phyloP scores from a whole-genome alignment of 148 eudicot species.

The Fagopyrum tataricum region DNA sequence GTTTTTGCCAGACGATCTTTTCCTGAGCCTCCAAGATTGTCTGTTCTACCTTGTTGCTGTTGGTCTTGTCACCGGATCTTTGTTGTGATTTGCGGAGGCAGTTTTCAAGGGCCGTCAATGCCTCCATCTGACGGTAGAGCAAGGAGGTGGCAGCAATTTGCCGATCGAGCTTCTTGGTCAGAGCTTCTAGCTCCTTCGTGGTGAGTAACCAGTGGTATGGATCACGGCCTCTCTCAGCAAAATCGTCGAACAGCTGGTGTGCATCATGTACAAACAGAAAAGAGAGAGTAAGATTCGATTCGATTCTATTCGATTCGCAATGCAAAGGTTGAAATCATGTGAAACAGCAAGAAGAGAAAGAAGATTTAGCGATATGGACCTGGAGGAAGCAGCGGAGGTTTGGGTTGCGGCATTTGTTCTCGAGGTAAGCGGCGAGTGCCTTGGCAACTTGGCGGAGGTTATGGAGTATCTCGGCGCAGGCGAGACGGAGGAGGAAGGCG shows the following conservation, averaged over 20 bases:
- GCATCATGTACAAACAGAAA: no score
- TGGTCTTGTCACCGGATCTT: constrained; percentile 14
- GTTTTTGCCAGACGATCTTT: constrained; percentile 61
- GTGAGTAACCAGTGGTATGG: constrained; percentile 40
- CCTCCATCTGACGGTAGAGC: constrained; percentile 66
- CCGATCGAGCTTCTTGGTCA: constrained; percentile 43
- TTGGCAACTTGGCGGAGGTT: constrained; percentile 34
- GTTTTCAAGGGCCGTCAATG: constrained; percentile 36
- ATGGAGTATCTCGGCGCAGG: constrained; percentile 61
- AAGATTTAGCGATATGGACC: no score
- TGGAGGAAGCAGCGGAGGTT: constrained; percentile 35
- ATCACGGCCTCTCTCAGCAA: constrained; percentile 62
- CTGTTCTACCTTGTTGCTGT: constrained; percentile 17
- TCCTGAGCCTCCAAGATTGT: constrained; percentile 36
- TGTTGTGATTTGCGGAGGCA: constrained; percentile 13
- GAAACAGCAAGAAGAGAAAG: background rate
- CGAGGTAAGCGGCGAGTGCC: constrained; percentile 32
- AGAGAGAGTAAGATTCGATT: background rate
- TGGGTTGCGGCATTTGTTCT: constrained; percentile 35
- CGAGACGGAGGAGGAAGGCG: constrained; percentile 54
- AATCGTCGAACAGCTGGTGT: constrained; percentile 34
- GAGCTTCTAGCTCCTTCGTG: constrained; percentile 51
- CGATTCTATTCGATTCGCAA: background rate
- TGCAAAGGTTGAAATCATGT: background rate
- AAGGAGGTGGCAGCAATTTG: constrained; percentile 41